These are phyloP conservation scores for Lasiosphaeria miniovina DNA, from an alignment of 495 filamentous ascomycete species.

Conservation along the genomic window DNA sequence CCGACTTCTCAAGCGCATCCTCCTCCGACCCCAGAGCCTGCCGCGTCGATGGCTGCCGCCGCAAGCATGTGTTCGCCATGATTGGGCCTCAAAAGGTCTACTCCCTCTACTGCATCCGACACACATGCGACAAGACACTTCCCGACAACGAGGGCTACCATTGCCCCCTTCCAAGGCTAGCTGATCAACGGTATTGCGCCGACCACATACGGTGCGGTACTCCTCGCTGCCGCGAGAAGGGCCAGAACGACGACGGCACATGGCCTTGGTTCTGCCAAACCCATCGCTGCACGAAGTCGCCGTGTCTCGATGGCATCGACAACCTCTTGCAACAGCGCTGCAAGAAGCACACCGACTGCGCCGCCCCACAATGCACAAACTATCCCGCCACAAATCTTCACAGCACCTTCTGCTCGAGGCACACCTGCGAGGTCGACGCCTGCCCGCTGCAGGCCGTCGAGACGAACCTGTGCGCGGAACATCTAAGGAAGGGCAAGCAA, in stretches of 20 bases:
- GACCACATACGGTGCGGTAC: not conserved
- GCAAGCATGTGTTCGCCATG: not conserved
- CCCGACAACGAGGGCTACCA: not conserved
- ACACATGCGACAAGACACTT: not conserved
- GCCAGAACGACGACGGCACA: not conserved
- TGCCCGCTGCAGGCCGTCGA: constrained; percentile 5
- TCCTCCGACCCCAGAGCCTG: not conserved
- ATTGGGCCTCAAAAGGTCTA: not conserved
- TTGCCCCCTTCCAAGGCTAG: not conserved
- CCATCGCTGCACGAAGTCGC: constrained; percentile 12
- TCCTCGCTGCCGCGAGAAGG: not conserved
- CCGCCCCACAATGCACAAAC: constrained; percentile 7
- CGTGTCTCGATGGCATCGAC: constrained; percentile 6
- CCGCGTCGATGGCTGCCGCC: not conserved
- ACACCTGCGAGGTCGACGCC: constrained; percentile 9
- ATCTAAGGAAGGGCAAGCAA: not conserved
- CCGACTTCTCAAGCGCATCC: not conserved
- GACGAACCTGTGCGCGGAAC: constrained; percentile 11
- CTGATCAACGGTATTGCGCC: not conserved
- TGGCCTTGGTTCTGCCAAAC: constrained; percentile 1
- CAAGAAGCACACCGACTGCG: constrained; percentile 12
- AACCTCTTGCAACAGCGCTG: constrained; percentile 13
- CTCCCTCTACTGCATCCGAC: not conserved
- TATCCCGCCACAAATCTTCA: not conserved
- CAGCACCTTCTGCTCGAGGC: constrained; percentile 11